Evolutionary conservation across 345 rosid species (phyloP).

Genomic region (Populus davidiana): DNA sequence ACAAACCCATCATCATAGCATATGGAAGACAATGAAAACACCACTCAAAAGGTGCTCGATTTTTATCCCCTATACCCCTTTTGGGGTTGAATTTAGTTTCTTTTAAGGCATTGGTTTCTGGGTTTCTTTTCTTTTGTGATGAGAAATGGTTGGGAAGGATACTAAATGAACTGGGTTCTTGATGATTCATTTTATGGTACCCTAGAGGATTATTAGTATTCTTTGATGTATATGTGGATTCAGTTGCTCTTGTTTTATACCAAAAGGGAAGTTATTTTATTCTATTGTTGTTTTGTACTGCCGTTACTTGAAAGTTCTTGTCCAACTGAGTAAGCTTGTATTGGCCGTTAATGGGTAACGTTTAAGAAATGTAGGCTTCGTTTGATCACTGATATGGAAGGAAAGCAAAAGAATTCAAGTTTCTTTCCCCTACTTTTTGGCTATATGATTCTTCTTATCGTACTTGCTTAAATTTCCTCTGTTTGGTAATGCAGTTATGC

Average conservation of each 20-base stretch:
- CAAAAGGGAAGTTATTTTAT: not conserved
- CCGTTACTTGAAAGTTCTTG: not conserved
- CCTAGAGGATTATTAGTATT: too few relatives aligned
- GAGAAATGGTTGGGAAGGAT: not conserved
- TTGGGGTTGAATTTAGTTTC: not conserved
- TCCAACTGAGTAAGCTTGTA: not conserved
- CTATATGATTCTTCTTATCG: not conserved
- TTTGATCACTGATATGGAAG: not conserved
- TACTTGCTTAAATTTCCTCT: too few relatives aligned
- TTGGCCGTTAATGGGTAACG: too few relatives aligned
- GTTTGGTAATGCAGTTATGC: not conserved
- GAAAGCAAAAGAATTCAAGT: too few relatives aligned
- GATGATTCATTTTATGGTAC: not conserved
- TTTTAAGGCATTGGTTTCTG: not conserved
- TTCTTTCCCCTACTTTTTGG: too few relatives aligned
- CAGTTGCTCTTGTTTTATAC: not conserved
- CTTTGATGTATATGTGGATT: not conserved
- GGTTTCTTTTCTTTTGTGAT: not conserved
- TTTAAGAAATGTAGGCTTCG: not conserved
- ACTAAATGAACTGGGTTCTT: not conserved
- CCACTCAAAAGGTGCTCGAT: slow-evolving; percentile 35
- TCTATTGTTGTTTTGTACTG: not conserved
- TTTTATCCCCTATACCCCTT: not conserved
- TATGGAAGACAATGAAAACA: slow-evolving; percentile 46
- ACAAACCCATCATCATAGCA: slow-evolving; percentile 13